Evolutionary conservation across 2,329 filamentous ascomycete species (phyloP), one percentile per base, ranked within the genome.

Genomic region (Tolypocladium inflatum): DNA sequence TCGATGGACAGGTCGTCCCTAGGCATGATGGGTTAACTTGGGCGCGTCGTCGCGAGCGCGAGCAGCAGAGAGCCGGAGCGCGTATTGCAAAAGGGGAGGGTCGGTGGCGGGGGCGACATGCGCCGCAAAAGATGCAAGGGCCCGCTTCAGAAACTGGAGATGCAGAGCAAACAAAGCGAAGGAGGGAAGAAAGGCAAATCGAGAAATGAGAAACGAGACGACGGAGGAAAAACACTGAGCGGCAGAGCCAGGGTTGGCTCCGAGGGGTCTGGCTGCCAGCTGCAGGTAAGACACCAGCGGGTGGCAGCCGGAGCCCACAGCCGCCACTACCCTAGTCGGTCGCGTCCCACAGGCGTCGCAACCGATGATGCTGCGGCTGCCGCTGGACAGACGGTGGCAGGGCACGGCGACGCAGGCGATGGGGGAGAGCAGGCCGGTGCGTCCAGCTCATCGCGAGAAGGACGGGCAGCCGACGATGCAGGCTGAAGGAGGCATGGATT

Each of bases 1-100:
- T 87, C 84, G 78, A 87, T 87, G 70, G 83, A 82, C 66, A 87
- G 76, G 71, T 87, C 84, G 84, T 87, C 84, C 84, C 84, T 87
- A 77, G 84, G 84, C 84, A 87, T 87, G 73, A 75, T 75, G 79
- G 82, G 85, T 82, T 84, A 84, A 74, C 67, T 69, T 65, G 63
- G 63, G 63, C 64, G 57, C 60, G 60, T 59, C 19, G 17, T 26
- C 48, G 19, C 33, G 45, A 51, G 48, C 48, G 17, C 62, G 59
- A 60, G 62, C 63, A 61, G 65, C 62, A 63, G 61, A 60, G 58
- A 64, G 56, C 58, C 58, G 59, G 61, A 59, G 53, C 63, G 53
- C 63, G 58, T 7, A n/a, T 6, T 41, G 38, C 38, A 41, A 41
- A 19, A 41, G 17, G 38, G 8, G 38, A 41, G 38, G 38, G 38